Evolutionary conservation across 192 early-diverging fungal genomes (phyloP).

Genomic region (Podochytrium sp.): DNA sequence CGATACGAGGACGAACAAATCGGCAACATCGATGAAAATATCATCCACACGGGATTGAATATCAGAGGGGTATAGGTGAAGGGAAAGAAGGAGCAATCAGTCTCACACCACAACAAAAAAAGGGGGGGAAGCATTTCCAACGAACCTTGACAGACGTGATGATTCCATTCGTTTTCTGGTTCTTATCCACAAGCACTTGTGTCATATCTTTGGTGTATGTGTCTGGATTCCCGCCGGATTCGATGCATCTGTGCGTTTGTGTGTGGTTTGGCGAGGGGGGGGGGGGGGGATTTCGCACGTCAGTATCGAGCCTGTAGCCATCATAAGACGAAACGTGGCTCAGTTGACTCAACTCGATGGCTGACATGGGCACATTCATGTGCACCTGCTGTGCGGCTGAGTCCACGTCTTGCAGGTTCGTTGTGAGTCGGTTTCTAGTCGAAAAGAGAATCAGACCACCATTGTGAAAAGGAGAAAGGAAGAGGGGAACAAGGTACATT

Average conservation of each 20-base stretch:
- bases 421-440: conserved; percentile 11
- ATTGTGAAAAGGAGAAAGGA: neutral
- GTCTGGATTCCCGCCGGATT: conserved; percentile 46
- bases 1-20: too few relatives aligned
- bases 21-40: too few relatives aligned
- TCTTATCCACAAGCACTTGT: conserved; percentile 51
- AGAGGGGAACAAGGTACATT: conserved; percentile 6
- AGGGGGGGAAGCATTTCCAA: too few relatives aligned
- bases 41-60: too few relatives aligned
- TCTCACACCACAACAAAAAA: neutral
- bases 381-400: neutral
- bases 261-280: neutral
- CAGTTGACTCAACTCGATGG: conserved; percentile 5
- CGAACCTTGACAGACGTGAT: conserved; percentile 39
- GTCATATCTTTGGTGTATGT: conserved; percentile 28
- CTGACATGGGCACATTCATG: neutral
- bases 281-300: too few relatives aligned
- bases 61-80: too few relatives aligned
- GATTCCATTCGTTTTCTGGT: conserved; percentile 51
- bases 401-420: neutral
- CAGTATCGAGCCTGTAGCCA: too few relatives aligned
- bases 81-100: neutral
- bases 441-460: neutral
- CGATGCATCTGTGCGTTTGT: conserved; percentile 34
- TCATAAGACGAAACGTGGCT: neutral